These are phyloP conservation scores for Podospora sp. DNA, from an alignment of 495 filamentous ascomycete species.

Conservation along the genomic window DNA sequence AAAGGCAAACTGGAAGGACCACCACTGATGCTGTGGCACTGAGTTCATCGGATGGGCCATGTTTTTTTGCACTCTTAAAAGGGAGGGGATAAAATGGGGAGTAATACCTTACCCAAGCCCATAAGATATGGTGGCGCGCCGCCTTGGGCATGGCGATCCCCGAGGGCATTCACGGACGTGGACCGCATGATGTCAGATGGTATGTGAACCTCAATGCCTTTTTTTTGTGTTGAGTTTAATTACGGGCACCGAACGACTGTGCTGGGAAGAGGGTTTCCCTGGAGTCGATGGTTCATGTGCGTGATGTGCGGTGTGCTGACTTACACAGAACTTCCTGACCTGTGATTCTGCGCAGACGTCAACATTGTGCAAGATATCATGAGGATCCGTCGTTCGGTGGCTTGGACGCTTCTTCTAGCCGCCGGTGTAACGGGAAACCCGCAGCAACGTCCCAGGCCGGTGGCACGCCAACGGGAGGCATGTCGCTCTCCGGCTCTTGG, in stretches of 20 bases:
- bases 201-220: neutral
- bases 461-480: neutral
- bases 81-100: neutral
- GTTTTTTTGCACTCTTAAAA: neutral
- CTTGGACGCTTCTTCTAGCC: neutral
- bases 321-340: neutral
- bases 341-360: neutral
- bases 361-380: neutral
- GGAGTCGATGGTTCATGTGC: neutral
- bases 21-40: neutral
- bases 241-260: neutral
- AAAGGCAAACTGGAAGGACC: neutral
- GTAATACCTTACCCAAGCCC: neutral
- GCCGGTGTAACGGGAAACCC: neutral
- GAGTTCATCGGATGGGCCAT: neutral
- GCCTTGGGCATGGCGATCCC: neutral
- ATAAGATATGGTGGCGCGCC: neutral
- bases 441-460: neutral
- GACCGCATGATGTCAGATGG: slow-evolving; percentile 8
- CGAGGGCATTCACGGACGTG: neutral
- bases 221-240: neutral
- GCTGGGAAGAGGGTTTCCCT: neutral
- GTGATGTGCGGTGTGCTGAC: neutral
- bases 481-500: neutral
- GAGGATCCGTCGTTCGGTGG: neutral